These are phyloP conservation scores for Deinandra increscens DNA, from an alignment of 129 eudicot species.

Conservation along the genomic window DNA sequence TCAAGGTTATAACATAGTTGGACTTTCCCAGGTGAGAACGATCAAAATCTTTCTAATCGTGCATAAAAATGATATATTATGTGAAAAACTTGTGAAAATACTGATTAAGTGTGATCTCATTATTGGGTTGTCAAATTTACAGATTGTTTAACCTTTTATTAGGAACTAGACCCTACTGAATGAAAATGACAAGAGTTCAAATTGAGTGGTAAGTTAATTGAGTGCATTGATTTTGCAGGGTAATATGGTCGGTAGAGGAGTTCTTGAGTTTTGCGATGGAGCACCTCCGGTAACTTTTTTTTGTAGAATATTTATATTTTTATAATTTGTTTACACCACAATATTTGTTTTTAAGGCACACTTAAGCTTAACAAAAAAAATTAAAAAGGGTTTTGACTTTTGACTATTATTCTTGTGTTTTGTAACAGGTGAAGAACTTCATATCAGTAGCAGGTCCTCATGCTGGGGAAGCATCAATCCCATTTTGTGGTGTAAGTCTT, in stretches of 20 bases:
- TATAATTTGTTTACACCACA: not conserved
- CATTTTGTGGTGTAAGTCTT: constrained; percentile 66
- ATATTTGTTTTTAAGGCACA: not conserved
- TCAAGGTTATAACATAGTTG: constrained; percentile 82
- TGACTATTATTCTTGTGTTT: not conserved
- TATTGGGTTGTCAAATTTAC: not conserved
- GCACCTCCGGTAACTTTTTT: constrained; percentile 75
- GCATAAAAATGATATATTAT: constrained; percentile 1
- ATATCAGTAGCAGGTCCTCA: constrained; percentile 88
- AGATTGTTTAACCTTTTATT: not conserved
- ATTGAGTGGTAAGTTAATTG: not conserved
- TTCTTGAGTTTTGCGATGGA: constrained; percentile 81
- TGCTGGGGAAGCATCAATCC: constrained; percentile 81
- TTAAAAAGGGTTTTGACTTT: not conserved
- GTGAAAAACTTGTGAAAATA: not conserved
- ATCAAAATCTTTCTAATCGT: not conserved
- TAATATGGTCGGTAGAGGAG: constrained; percentile 80
- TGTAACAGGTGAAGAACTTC: constrained; percentile 67
- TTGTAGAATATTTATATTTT: too few relatives aligned
- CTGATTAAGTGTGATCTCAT: not conserved
- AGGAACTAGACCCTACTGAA: not conserved
- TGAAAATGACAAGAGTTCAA: not conserved
- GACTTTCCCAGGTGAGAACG: constrained; percentile 83
- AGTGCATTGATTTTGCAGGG: constrained; percentile 52
- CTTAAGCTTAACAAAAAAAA: not conserved